phyloP scores from a whole-genome alignment of 2,329 filamentous ascomycete species.

The Diplodia sapinea region DNA sequence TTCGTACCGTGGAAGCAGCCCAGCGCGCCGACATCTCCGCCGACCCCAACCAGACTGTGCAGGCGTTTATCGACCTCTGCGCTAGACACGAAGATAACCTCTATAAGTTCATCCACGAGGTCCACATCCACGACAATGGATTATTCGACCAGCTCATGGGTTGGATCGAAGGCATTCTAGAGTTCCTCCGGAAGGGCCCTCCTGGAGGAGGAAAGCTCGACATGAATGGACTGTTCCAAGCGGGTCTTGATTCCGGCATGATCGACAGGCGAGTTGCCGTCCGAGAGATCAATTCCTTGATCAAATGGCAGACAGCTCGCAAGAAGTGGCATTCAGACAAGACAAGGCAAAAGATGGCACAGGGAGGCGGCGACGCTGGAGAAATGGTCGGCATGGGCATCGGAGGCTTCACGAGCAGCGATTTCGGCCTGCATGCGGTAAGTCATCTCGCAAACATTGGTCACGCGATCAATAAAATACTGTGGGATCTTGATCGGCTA shows the following conservation, averaged over 20 bases:
- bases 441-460: conserved; percentile 33
- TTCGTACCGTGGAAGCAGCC: conserved; percentile 73
- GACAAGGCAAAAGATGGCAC: conserved; percentile 98
- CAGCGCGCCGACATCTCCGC: conserved; percentile 82
- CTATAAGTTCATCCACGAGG: conserved; percentile 98
- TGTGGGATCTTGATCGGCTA: neutral
- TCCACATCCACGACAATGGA: conserved; percentile 95
- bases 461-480: neutral
- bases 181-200: conserved; percentile 88
- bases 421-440: conserved; percentile 88
- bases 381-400: conserved; percentile 51
- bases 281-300: conserved; percentile 80
- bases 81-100: conserved; percentile 94
- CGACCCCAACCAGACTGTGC: conserved; percentile 97
- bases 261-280: conserved; percentile 76
- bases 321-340: conserved; percentile 99
- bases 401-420: conserved; percentile 70
- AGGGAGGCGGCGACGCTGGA: conserved; percentile 61
- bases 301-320: conserved; percentile 90
- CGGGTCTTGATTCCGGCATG: conserved; percentile 69
- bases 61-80: conserved; percentile 96
- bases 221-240: conserved; percentile 91
- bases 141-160: conserved; percentile 95
- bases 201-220: conserved; percentile 79
- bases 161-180: conserved; percentile 94